Base-by-base conservation (phyloP, 169 alveolate genomes). In the Plasmodium sp. region DNA sequence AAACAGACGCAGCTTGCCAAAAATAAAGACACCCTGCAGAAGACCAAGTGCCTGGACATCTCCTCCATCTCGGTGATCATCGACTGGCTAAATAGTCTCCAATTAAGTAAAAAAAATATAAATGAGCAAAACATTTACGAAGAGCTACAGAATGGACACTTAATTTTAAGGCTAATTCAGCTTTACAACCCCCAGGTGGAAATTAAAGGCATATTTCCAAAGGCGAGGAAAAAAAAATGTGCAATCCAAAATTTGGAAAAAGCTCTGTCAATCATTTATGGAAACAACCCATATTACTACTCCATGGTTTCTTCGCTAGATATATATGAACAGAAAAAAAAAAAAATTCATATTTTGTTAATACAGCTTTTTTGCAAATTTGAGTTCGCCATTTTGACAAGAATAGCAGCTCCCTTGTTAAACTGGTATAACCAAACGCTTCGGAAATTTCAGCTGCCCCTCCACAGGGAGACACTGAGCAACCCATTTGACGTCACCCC, bases 141-240 rank as follows among this genome's bases (percentile, higher is more conserved):
- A 77, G 88, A 77, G 33, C 43, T 86, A 86, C 79, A 86, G 72
- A 79, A 86, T 79, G 94, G 94, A 9, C 3, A 77, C 34, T 16
- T 86, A 12, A 75, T 86, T 86, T 86, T 86, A 72, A 86, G 41
- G 72, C 48, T 86, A 79, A 86, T 86, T 39, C 62, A 86, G 71
- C 67, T 86, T 27, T 86, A 86, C 67, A 79, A 39, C 2, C 94
- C 94, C 34, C 58, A 86, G 27, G 41, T 86, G 58, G 77, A 51
- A 58, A 41, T 86, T 86, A 77, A 36, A 36, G 82, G 81, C 9
- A 75, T 86, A 54, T 86, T 86, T 48, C 41, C 62, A 39, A 86
- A 86, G 54, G 94, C 94, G 71, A 36, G 33, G 58, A 72, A 86
- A 86, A 86, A 86, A 86, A 86, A 79, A 86, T 86, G 94, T 79